Percentiles rank a stretch among this genome's conserved stretches.
phyloP scores from a whole-genome alignment of 345 rosid species.

The Citrus sp. region DNA sequence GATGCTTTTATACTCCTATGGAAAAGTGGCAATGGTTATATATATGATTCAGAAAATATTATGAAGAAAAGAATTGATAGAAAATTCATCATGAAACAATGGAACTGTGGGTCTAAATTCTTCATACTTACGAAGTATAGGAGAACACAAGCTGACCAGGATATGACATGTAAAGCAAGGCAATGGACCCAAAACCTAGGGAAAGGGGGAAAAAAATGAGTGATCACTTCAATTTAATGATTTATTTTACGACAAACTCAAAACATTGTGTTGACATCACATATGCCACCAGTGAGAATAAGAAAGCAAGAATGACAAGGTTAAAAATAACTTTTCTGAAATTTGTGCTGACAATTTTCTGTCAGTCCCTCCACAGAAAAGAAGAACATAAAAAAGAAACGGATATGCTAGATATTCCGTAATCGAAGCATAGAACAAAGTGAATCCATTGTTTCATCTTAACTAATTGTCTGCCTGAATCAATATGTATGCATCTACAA shows the following conservation, averaged over 20 bases:
- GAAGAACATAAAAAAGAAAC: neutral
- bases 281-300: neutral
- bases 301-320: neutral
- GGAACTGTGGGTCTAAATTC: constrained; percentile 4
- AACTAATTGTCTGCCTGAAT: too few relatives aligned
- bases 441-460: too few relatives aligned
- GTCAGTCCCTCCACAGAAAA: neutral
- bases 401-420: neutral
- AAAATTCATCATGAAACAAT: constrained; percentile 5
- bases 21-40: neutral
- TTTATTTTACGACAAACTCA: constrained; percentile 4
- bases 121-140: constrained; percentile 79
- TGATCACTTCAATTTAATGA: neutral
- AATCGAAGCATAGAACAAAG: neutral
- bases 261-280: neutral
- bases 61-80: neutral
- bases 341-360: neutral
- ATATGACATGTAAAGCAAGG: constrained; percentile 69
- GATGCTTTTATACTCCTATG: constrained; percentile 76
- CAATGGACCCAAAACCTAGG: constrained; percentile 94
- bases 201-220: constrained; percentile 4
- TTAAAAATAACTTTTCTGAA: neutral
- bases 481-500: neutral
- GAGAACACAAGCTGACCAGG: constrained; percentile 67
- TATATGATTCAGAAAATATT: neutral